Evolutionary conservation across 2,329 filamentous ascomycete genomes (phyloP).

Genomic region (Triangularia setosa): DNA sequence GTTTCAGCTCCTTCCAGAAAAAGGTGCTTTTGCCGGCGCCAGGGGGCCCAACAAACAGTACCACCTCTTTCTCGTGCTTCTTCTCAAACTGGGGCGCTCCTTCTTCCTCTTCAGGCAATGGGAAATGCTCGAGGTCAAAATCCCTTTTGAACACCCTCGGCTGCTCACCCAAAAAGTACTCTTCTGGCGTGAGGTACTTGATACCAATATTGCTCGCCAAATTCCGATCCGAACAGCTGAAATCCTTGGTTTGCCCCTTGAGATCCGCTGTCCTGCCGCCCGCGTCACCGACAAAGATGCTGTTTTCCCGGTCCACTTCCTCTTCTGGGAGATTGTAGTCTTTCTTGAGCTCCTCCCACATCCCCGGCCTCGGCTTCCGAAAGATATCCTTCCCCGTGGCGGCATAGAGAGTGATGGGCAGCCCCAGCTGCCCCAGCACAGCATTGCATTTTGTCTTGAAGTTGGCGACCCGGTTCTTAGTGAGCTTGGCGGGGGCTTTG

Average conservation of each 20-base stretch:
- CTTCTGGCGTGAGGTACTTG: constrained; percentile 79
- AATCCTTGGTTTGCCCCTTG: constrained; percentile 42
- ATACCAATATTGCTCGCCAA: constrained; percentile 84
- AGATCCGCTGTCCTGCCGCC: constrained; percentile 52
- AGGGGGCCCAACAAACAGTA: constrained; percentile 84
- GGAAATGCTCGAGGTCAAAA: constrained; percentile 66
- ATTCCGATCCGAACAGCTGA: constrained; percentile 67
- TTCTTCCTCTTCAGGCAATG: constrained; percentile 34
- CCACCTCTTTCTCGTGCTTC: constrained; percentile 64
- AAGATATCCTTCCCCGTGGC: constrained; percentile 78
- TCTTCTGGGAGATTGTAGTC: constrained; percentile 57
- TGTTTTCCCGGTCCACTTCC: constrained; percentile 64
- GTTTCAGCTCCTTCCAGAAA: constrained; percentile 73
- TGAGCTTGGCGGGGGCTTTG: constrained; percentile 56
- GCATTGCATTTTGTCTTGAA: constrained; percentile 78
- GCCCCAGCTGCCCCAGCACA: constrained; percentile 65
- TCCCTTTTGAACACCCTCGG: constrained; percentile 62
- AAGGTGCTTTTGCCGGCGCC: constrained; percentile 91
- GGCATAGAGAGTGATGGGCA: constrained; percentile 79
- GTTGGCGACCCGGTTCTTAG: constrained; percentile 65
- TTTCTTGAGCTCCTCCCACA: constrained; percentile 68
- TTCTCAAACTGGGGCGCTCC: constrained; percentile 48
- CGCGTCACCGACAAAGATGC: constrained; percentile 89
- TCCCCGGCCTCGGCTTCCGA: constrained; percentile 81
- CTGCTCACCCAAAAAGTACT: constrained; percentile 73